Evolutionary conservation across 2,329 filamentous ascomycete genomes (phyloP).

Genomic region (Tolypocladium guangdongense): DNA sequence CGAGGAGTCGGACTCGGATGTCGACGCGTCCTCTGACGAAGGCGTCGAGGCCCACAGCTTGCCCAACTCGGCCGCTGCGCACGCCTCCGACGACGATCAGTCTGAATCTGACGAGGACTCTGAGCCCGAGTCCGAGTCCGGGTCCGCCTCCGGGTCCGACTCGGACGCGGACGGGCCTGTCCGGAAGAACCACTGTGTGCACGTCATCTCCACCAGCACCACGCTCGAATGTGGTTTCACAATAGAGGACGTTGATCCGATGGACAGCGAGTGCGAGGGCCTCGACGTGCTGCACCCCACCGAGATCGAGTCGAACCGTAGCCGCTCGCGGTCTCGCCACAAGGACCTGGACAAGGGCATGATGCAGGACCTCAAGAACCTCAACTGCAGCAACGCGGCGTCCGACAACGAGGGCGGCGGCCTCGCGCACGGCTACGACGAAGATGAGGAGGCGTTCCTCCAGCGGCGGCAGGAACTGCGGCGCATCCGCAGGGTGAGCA

Average conservation of each 20-base stretch:
- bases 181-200: slow-evolving; percentile 1
- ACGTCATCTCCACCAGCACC: slow-evolving; percentile 7
- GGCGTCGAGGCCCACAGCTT: background rate
- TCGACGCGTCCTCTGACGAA: slow-evolving; percentile 6
- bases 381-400: slow-evolving; percentile 31
- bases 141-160: slow-evolving; percentile 6
- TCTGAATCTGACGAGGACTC: slow-evolving; percentile 8
- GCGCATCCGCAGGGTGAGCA: slow-evolving; percentile 34
- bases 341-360: slow-evolving; percentile 30
- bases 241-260: slow-evolving; percentile 36
- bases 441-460: slow-evolving; percentile 30
- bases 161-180: slow-evolving; percentile 6
- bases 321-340: slow-evolving; percentile 26
- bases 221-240: slow-evolving; percentile 20
- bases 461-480: slow-evolving; percentile 30
- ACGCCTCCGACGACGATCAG: background rate
- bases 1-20: slow-evolving; percentile 10
- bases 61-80: background rate
- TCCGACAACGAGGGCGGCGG: slow-evolving; percentile 24
- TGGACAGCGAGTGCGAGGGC: slow-evolving; percentile 33
- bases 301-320: slow-evolving; percentile 35
- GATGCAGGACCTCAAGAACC: slow-evolving; percentile 32
- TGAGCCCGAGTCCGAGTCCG: slow-evolving; percentile 1
- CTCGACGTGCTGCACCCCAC: slow-evolving; percentile 31
- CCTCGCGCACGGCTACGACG: slow-evolving; percentile 14